Conservation (phyloP, 768 basidiomycete genomes). For the Gymnopilus dilepis region DNA sequence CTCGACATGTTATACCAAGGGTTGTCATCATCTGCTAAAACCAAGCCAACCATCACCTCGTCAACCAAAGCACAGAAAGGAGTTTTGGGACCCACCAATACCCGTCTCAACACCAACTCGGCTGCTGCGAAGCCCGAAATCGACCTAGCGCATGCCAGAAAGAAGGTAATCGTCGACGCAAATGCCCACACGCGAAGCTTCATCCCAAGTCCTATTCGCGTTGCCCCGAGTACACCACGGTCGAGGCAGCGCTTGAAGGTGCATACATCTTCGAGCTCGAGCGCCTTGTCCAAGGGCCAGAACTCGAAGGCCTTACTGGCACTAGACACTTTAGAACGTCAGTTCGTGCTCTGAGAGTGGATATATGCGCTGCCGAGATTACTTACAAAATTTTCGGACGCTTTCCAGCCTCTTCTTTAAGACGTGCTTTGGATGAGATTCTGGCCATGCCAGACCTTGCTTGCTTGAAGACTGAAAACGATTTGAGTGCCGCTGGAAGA, state of each 20-base stretch:
- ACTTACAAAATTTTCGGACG: neutral
- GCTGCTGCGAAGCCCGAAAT: slow-evolving; percentile 24
- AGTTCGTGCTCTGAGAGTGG: slow-evolving; percentile 24
- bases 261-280: slow-evolving; percentile 26
- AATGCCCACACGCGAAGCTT: slow-evolving; percentile 10
- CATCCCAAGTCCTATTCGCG: slow-evolving; percentile 34
- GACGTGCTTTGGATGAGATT: slow-evolving; percentile 46
- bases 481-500: neutral
- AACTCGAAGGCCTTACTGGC: slow-evolving; percentile 45
- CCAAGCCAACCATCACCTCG: neutral
- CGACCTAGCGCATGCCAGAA: slow-evolving; percentile 36
- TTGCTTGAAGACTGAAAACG: slow-evolving; percentile 29
- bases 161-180: slow-evolving; percentile 8
- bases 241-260: slow-evolving; percentile 12
- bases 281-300: slow-evolving; percentile 21
- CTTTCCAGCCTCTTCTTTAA: slow-evolving; percentile 37
- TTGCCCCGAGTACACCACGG: slow-evolving; percentile 29
- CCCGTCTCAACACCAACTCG: neutral
- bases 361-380: slow-evolving; percentile 1
- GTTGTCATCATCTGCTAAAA: slow-evolving; percentile 26
- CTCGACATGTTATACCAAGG: slow-evolving; percentile 56
- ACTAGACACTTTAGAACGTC: slow-evolving; percentile 51
- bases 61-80: neutral
- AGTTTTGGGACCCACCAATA: neutral
- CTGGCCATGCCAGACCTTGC: slow-evolving; percentile 51